These are phyloP conservation scores for Aspergillus puulaauensis DNA, from an alignment of 2,329 filamentous ascomycete genomes.

Conservation along the genomic window DNA sequence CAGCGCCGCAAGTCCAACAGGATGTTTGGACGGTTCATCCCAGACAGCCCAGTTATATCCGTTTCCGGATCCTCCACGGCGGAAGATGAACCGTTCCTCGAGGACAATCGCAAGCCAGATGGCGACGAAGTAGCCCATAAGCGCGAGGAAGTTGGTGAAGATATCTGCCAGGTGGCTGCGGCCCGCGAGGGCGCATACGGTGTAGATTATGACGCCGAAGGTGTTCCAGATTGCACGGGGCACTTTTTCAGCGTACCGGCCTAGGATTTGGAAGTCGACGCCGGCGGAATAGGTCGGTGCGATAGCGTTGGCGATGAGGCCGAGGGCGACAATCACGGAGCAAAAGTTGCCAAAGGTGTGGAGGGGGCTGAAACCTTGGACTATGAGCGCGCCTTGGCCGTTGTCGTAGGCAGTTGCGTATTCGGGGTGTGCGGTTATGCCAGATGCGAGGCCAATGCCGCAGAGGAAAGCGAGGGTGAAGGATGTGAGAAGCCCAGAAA, in stretches of 20 bases:
- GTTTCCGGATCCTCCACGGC: constrained; percentile 34
- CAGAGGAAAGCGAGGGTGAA: constrained; percentile 62
- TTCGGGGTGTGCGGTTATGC: constrained; percentile 50
- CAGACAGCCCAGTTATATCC: constrained; percentile 63
- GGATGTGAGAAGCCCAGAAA: constrained; percentile 56
- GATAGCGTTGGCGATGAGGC: constrained; percentile 65
- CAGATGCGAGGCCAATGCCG: constrained; percentile 63
- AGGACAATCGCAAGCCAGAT: constrained; percentile 63
- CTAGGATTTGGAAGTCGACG: constrained; percentile 68
- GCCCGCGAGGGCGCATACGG: constrained; percentile 64
- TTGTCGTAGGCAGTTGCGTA: constrained; percentile 59
- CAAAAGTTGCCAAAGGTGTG: constrained; percentile 67
- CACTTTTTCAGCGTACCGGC: constrained; percentile 56
- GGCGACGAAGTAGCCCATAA: constrained; percentile 71
- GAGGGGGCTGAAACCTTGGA: constrained; percentile 60
- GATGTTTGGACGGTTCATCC: constrained; percentile 59
- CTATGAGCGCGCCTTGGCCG: constrained; percentile 64
- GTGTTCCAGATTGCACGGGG: constrained; percentile 67
- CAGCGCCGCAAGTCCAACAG: constrained; percentile 62
- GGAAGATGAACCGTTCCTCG: constrained; percentile 63
- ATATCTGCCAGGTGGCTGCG: constrained; percentile 61
- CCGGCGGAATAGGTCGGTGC: constrained; percentile 64
- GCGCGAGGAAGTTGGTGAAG: constrained; percentile 67
- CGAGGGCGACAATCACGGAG: constrained; percentile 63
- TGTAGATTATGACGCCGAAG: constrained; percentile 61